Conservation (phyloP, 2,329 filamentous ascomycete species). For the Penicillium corylophilum region DNA sequence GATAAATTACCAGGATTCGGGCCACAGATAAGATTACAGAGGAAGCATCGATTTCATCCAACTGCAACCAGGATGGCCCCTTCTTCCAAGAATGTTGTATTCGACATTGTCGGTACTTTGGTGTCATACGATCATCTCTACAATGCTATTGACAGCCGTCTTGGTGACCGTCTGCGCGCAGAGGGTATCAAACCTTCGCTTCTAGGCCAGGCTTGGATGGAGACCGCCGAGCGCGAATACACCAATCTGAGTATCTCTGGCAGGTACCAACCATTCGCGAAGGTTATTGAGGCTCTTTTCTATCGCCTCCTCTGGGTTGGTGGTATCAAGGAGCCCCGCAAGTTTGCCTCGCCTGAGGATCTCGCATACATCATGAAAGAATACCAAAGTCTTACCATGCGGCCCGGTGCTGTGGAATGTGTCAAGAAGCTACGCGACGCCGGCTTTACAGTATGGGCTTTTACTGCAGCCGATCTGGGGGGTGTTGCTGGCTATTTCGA, state of each 20-base stretch:
- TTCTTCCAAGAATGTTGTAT: constrained; percentile 29
- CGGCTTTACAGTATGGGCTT: constrained; percentile 30
- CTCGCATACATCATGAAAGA: constrained; percentile 37
- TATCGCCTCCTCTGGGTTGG: constrained; percentile 45
- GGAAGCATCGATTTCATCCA: neutral
- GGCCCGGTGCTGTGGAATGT: constrained; percentile 39
- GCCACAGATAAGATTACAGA: neutral
- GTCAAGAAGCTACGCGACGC: constrained; percentile 36
- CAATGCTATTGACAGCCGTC: constrained; percentile 35
- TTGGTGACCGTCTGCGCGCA: constrained; percentile 38
- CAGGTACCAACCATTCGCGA: constrained; percentile 39
- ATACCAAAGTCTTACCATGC: constrained; percentile 32
- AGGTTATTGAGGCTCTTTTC: constrained; percentile 43
- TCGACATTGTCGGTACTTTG: constrained; percentile 41
- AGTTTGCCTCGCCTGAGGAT: constrained; percentile 40
- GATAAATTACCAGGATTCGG: neutral
- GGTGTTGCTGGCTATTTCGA: constrained; percentile 28
- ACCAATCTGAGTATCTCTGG: constrained; percentile 46
- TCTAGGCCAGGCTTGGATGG: constrained; percentile 46
- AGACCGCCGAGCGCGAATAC: constrained; percentile 46
- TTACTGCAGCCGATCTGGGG: constrained; percentile 27
- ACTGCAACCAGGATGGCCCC: constrained; percentile 4
- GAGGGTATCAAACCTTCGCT: constrained; percentile 37
- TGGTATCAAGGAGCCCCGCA: constrained; percentile 40
- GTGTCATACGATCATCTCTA: constrained; percentile 44